These are phyloP conservation scores for Angophora floribunda DNA, from an alignment of 345 rosid species.

Conservation along the genomic window DNA sequence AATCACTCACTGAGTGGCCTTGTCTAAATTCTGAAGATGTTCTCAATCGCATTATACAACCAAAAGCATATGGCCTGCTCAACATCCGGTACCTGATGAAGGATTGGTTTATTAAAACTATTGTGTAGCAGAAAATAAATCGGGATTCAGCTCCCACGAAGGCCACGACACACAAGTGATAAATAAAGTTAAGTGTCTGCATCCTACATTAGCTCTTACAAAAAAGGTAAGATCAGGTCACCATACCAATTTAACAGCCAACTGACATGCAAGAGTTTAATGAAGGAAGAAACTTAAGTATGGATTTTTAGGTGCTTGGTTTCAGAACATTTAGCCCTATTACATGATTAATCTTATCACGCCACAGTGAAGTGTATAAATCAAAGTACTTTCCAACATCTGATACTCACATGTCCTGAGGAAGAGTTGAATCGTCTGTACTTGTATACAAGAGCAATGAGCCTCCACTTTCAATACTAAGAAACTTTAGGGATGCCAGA, in stretches of 20 bases:
- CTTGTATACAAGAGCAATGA: constrained; percentile 74
- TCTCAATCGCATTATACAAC: constrained; percentile 83
- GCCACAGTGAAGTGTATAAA: neutral
- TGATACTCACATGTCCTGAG: constrained; percentile 94
- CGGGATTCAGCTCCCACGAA: neutral
- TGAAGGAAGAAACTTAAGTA: neutral
- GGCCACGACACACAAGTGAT: neutral
- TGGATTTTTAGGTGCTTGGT: neutral
- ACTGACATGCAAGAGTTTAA: neutral
- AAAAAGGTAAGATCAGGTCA: neutral
- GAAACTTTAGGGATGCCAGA: constrained; percentile 94
- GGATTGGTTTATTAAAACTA: neutral
- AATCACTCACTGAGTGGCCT: constrained; percentile 71
- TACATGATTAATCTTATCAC: neutral
- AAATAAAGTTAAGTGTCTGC: neutral
- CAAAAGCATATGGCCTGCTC: constrained; percentile 90
- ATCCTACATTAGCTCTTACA: neutral
- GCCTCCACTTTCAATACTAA: constrained; percentile 98
- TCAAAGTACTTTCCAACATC: neutral
- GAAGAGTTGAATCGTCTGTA: constrained; percentile 96
- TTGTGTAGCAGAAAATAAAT: neutral
- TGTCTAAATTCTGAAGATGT: constrained; percentile 89
- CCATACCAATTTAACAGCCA: neutral
- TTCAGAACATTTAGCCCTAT: neutral
- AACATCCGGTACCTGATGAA: constrained; percentile 81